phyloP scores from a whole-genome alignment of 2,329 filamentous ascomycete species.

The Erysiphe pulchra region DNA sequence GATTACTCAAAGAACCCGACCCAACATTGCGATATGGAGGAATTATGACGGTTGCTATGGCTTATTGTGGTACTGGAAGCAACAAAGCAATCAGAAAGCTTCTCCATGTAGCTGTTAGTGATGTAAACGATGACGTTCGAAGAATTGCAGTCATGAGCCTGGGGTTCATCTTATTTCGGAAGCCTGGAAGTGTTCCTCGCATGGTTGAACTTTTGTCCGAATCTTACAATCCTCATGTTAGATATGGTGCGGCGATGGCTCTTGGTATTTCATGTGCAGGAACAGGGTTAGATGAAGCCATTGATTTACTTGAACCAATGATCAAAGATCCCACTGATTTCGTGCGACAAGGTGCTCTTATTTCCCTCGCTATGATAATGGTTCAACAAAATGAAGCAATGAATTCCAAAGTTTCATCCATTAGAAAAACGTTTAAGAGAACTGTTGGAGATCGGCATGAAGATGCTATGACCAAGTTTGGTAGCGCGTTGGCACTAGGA shows the following conservation, averaged over 20 bases:
- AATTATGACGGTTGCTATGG: constrained; percentile 94
- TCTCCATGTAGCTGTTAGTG: constrained; percentile 85
- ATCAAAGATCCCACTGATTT: constrained; percentile 98
- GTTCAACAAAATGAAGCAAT: constrained; percentile 98
- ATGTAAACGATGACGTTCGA: constrained; percentile 93
- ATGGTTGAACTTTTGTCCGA: constrained; percentile 98
- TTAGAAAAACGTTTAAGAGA: constrained; percentile 85
- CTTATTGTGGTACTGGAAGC: constrained; percentile 90
- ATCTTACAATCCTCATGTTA: constrained; percentile 95
- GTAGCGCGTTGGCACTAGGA: constrained; percentile 74
- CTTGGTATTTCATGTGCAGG: constrained; percentile 94
- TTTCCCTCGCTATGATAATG: constrained; percentile 90
- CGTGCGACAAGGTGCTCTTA: constrained; percentile 84
- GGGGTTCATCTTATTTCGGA: constrained; percentile 94
- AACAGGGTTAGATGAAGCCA: constrained; percentile 84
- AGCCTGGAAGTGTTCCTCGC: constrained; percentile 84
- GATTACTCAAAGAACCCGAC: constrained; percentile 77
- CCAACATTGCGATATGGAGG: constrained; percentile 85
- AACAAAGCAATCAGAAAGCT: constrained; percentile 96
- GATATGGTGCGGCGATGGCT: constrained; percentile 95
- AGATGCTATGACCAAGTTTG: constrained; percentile 98
- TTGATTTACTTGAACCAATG: constrained; percentile 94
- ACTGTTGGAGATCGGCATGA: constrained; percentile 86
- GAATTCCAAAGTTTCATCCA: constrained; percentile 83
- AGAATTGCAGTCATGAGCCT: constrained; percentile 92